phyloP scores from a whole-genome alignment of 2,329 filamentous ascomycete species.

The Fusarium sp. region DNA sequence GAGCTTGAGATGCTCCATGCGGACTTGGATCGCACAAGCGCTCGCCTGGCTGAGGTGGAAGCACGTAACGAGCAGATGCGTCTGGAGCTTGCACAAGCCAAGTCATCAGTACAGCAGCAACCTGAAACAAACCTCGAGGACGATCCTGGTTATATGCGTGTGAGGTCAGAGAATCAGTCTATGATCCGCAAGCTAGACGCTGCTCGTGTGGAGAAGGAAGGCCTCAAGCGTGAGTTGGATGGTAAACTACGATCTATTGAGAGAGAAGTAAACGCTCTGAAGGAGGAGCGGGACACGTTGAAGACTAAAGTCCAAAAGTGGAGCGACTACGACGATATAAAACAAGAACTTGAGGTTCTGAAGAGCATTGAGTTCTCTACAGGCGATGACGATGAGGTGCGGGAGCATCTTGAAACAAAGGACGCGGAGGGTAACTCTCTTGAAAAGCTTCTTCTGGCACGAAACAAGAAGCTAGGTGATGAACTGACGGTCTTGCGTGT shows the following conservation, averaged over 20 bases:
- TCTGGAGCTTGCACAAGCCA: conserved; percentile 88
- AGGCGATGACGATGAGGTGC: conserved; percentile 80
- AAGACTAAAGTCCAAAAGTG: conserved; percentile 87
- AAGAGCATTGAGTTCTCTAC: conserved; percentile 98
- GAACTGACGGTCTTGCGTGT: conserved; percentile 93
- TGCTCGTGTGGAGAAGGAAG: conserved; percentile 83
- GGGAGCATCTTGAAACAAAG: conserved; percentile 53
- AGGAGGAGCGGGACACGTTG: conserved; percentile 82
- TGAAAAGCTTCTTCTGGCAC: conserved; percentile 88
- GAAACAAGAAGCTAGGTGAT: conserved; percentile 96
- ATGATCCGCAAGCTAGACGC: conserved; percentile 89
- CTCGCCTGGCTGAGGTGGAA: conserved; percentile 89
- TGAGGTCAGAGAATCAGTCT: conserved; percentile 93
- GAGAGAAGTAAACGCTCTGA: conserved; percentile 78
- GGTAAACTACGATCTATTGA: conserved; percentile 81
- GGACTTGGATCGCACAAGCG: conserved; percentile 89
- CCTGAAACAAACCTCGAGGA: conserved; percentile 78
- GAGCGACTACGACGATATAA: conserved; percentile 95
- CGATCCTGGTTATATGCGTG: conserved; percentile 86
- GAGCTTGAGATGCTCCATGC: conserved; percentile 94
- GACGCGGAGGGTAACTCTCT: conserved; percentile 76
- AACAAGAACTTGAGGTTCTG: conserved; percentile 93
- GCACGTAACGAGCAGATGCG: conserved; percentile 93
- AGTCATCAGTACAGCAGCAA: conserved; percentile 73
- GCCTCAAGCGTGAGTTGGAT: conserved; percentile 80